Conservation (phyloP, 352 stramenopile species). For the Achlya hypogyna region DNA sequence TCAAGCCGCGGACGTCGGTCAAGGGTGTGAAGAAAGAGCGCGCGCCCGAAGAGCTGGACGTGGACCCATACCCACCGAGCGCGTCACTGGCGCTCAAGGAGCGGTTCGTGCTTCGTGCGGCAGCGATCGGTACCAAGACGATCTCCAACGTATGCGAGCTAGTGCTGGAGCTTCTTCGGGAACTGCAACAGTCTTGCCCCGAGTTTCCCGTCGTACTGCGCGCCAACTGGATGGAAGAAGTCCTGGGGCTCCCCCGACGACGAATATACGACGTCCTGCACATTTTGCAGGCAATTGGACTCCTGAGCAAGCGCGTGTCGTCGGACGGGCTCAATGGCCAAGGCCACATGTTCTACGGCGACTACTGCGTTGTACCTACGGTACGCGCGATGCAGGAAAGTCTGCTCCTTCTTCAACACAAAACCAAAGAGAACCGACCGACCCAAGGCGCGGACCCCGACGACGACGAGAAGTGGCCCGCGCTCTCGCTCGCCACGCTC, state of each 20-base stretch:
- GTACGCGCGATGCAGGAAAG: background rate
- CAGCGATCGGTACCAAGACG: background rate
- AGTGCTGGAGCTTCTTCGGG: background rate
- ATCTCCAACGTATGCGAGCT: slow-evolving; percentile 7
- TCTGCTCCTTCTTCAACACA: too few relatives aligned
- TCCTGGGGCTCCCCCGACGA: background rate
- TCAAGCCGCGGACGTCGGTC: background rate
- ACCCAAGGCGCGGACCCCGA: too few relatives aligned
- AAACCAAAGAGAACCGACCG: too few relatives aligned
- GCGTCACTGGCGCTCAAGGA: background rate
- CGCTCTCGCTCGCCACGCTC: background rate
- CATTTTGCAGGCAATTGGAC: slow-evolving; percentile 10
- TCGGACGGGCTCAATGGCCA: background rate
- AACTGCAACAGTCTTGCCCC: background rate
- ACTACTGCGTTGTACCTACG: background rate
- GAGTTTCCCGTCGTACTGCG: background rate
- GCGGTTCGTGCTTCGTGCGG: background rate
- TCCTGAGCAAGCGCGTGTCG: background rate
- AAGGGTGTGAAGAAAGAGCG: background rate
- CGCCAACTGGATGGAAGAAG: slow-evolving; percentile 4
- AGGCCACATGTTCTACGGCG: background rate
- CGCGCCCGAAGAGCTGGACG: background rate
- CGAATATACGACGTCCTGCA: slow-evolving; percentile 17
- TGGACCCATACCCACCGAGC: background rate
- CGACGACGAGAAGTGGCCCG: background rate